Conservation (phyloP, 225 moss, liverwort and hornwort species). For the Marchantia polymorpha region DNA sequence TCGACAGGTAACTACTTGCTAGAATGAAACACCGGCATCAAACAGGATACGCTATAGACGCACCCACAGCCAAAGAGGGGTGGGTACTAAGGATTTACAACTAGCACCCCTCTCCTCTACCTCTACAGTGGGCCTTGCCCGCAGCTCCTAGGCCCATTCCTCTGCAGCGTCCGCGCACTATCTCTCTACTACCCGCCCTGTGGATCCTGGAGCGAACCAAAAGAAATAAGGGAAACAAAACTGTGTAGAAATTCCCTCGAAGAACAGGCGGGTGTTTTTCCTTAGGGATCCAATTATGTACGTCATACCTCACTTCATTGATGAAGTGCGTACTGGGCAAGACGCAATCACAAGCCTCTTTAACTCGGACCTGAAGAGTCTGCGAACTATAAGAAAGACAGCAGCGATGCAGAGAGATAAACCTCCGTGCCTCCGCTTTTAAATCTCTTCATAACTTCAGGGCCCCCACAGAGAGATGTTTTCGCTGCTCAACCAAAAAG, state of each 20-base stretch:
- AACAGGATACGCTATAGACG: not conserved
- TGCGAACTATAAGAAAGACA: not conserved
- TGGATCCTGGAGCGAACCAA: not conserved
- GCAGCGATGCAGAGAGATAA: not conserved
- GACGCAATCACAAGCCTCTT: not conserved
- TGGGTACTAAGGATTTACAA: slow-evolving; percentile 3
- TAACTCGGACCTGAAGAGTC: not conserved
- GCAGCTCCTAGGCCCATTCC: not conserved
- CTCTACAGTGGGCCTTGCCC: not conserved
- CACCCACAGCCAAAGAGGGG: not conserved
- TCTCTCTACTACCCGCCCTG: not conserved
- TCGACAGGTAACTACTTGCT: slow-evolving; percentile 14
- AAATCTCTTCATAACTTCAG: not conserved
- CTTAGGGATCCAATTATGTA: not conserved
- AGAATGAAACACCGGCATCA: not conserved
- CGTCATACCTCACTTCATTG: not conserved
- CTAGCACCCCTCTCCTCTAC: slow-evolving; percentile 11
- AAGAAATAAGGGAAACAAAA: not conserved
- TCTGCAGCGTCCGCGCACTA: not conserved
- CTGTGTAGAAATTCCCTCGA: not conserved
- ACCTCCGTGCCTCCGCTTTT: not conserved
- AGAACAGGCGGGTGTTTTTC: not conserved
- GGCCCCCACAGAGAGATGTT: not conserved
- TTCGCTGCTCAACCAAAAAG: not conserved
- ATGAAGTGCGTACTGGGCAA: not conserved